A percentile compares a stretch with the other conserved stretches of the same genome.
Evolutionary conservation across 2,329 filamentous ascomycete genomes (phyloP).

Genomic region (Podosphaera aphanis): DNA sequence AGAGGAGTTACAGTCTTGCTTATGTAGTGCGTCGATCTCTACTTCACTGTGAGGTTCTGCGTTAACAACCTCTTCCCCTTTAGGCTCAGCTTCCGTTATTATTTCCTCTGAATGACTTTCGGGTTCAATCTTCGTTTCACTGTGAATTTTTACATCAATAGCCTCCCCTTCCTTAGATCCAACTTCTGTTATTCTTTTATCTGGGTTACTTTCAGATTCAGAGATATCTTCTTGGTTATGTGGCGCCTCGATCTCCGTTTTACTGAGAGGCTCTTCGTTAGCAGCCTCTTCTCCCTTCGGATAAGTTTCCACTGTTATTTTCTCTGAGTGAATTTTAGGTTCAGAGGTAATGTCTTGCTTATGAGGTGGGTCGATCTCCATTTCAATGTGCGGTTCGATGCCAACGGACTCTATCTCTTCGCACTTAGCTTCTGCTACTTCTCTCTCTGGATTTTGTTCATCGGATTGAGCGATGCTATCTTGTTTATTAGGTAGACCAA

Average conservation of each 20-base stretch:
- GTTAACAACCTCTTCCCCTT: not conserved
- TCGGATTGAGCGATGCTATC: not conserved
- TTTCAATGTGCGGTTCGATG: no score
- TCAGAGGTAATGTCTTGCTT: not conserved
- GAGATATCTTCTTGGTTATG: not conserved
- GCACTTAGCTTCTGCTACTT: not conserved
- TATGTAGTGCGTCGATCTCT: not conserved
- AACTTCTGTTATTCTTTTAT: not conserved
- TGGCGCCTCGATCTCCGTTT: not conserved
- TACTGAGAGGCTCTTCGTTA: not conserved
- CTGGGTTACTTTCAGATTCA: not conserved
- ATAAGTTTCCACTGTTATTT: not conserved
- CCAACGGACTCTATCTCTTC: not conserved
- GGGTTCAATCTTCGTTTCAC: not conserved
- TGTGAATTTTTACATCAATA: not conserved
- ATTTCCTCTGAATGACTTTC: not conserved
- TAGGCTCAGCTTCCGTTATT: not conserved
- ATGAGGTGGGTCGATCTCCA: no score
- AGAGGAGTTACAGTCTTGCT: conserved; percentile 4
- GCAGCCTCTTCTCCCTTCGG: not conserved
- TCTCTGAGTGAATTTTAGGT: not conserved
- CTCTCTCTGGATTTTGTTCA: not conserved
- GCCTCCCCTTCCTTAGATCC: not conserved
- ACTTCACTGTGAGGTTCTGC: not conserved
- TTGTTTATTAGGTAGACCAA: no score